Evolutionary conservation across 305 asterid species (phyloP), one percentile per base, ranked within the genome.

Genomic region (Withania somnifera): DNA sequence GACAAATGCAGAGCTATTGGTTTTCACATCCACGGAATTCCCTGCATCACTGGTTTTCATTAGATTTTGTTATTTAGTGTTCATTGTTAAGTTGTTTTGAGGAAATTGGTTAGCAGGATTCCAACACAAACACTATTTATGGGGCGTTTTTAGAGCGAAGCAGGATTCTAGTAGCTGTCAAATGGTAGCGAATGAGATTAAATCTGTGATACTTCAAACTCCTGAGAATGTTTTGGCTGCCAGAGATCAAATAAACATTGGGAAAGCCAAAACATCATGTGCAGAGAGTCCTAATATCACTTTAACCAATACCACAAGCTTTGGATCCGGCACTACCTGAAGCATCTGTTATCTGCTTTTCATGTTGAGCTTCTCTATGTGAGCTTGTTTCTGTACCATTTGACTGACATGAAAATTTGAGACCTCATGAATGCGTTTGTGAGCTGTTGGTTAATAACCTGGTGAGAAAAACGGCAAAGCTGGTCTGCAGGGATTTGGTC

Each of bases 131-230:
- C n/a, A n/a, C n/a, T n/a, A n/a, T n/a, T n/a, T n/a, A n/a, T n/a
- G n/a, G n/a, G n/a, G 38, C 5, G 93, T 92, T 75, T 94, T 94
- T 76, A 85, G 90, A 82, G 88, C 78, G 73, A 90, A 86, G 84
- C 90, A 84, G 83, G 34, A 47, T 20, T n/a, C 78, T 45, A 2
- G 82, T 60, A 79, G 79, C 58, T 26, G 2, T 71, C 79, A 45
- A 73, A 47, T 42, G 36, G 36, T 22, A 22, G 20, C 78, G 3
- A 42, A 26, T 5, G 13, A 40, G 78, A 28, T 7, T 71, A 71
- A 45, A 81, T 22, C 52, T 24, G 0, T 73, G 56, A 57, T 81
- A 45, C 67, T 82, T 8, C 38, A 20, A 45, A 60, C 50, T 17
- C 73, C 30, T 10, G 77, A 53, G 42, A 85, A 63, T 13, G 54